phyloP scores from a whole-genome alignment of 805 yeast species.

The Debaryomyces tyrocola region DNA sequence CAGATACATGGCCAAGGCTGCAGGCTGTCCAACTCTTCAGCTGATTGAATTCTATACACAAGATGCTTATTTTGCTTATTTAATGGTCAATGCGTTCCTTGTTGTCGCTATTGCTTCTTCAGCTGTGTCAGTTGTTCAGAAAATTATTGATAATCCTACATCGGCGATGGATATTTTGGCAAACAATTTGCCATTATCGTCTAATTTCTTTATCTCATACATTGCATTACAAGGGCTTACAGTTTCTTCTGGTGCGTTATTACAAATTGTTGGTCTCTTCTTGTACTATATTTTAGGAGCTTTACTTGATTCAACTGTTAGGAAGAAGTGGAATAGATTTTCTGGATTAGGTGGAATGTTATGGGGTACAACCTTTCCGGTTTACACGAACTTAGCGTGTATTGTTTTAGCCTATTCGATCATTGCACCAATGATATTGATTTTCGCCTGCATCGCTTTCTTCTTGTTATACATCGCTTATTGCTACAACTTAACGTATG shows the following conservation, averaged over 20 bases:
- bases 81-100: constrained; percentile 68
- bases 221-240: constrained; percentile 68
- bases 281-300: constrained; percentile 59
- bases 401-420: constrained; percentile 67
- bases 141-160: constrained; percentile 58
- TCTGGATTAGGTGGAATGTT: constrained; percentile 48
- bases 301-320: constrained; percentile 59
- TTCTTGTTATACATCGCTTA: constrained; percentile 72
- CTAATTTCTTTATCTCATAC: constrained; percentile 71
- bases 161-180: constrained; percentile 60
- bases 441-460: constrained; percentile 74
- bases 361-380: constrained; percentile 83
- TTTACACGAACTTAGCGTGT: constrained; percentile 68
- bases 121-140: constrained; percentile 65
- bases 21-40: constrained; percentile 60
- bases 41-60: constrained; percentile 64
- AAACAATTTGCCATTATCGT: constrained; percentile 68
- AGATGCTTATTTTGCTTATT: constrained; percentile 66
- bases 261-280: constrained; percentile 60
- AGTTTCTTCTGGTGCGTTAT: constrained; percentile 61
- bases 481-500: constrained; percentile 74
- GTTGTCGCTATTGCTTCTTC: constrained; percentile 72
- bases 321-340: constrained; percentile 68
- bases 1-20: constrained; percentile 60
- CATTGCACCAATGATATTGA: constrained; percentile 78